Conservation (phyloP, 164 flowering plant species). For the Platanus orientalis region DNA sequence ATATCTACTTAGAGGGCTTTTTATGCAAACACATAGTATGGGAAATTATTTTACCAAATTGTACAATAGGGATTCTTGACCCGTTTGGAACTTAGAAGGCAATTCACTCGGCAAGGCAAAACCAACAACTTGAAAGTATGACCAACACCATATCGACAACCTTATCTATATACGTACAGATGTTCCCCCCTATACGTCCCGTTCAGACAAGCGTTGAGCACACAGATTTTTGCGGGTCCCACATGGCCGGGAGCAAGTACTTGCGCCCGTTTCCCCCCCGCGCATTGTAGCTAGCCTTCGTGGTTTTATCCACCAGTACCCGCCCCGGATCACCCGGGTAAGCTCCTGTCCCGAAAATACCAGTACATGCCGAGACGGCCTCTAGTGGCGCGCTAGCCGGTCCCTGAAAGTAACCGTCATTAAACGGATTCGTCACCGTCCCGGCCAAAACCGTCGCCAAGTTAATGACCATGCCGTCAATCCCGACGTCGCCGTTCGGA, state of each 20-base stretch:
- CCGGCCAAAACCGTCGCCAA: slow-evolving; percentile 72
- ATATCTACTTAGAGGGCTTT: too few relatives aligned
- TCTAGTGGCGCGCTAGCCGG: slow-evolving; percentile 64
- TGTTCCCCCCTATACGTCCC: background rate
- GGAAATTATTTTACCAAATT: too few relatives aligned
- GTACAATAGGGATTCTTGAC: too few relatives aligned
- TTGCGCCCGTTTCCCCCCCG: slow-evolving; percentile 55
- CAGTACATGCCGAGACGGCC: slow-evolving; percentile 79
- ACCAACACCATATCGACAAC: background rate
- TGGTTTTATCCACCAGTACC: slow-evolving; percentile 45
- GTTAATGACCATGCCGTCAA: slow-evolving; percentile 81
- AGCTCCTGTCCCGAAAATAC: slow-evolving; percentile 64
- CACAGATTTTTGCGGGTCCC: slow-evolving; percentile 64
- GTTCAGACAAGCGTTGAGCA: slow-evolving; percentile 57
- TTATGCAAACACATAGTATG: too few relatives aligned
- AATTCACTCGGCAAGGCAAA: background rate
- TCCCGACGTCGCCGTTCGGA: slow-evolving; percentile 82
- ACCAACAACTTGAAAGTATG: background rate
- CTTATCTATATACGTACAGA: background rate
- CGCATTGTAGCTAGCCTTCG: slow-evolving; percentile 79
- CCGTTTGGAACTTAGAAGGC: too few relatives aligned
- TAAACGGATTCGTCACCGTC: slow-evolving; percentile 74
- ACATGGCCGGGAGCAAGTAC: slow-evolving; percentile 73
- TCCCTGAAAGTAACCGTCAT: slow-evolving; percentile 69
- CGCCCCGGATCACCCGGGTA: slow-evolving; percentile 80